Percentiles rank a stretch among this genome's conserved stretches.
Conservation (phyloP, 1,284 basidiomycete genomes). For the Ustilago bromivora region DNA sequence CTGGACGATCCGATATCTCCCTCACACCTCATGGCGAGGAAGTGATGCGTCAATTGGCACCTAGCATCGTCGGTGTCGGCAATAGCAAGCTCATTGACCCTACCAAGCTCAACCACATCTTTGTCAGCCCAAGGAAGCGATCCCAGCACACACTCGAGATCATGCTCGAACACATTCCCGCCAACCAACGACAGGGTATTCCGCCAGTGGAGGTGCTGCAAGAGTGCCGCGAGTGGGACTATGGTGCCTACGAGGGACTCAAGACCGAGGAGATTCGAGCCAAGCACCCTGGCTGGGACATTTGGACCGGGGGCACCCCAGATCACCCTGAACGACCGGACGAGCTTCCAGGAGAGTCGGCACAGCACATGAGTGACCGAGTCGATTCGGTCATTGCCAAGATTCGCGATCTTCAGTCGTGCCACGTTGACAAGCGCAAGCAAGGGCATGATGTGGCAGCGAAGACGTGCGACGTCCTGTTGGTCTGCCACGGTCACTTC, state of each 20-base stretch:
- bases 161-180: conserved; percentile 55
- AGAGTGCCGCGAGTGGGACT: conserved; percentile 68
- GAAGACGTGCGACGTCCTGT: conserved; percentile 59
- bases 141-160: conserved; percentile 61
- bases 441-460: conserved; percentile 44
- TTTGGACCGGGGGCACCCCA: conserved; percentile 65
- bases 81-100: conserved; percentile 60
- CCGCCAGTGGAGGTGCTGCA: conserved; percentile 50
- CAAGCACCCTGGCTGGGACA: conserved; percentile 63
- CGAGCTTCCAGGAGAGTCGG: conserved; percentile 62
- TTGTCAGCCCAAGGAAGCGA: conserved; percentile 58
- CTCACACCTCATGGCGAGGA: conserved; percentile 63
- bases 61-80: conserved; percentile 57
- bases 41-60: conserved; percentile 60
- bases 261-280: conserved; percentile 62
- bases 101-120: conserved; percentile 57
- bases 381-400: conserved; percentile 62
- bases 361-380: conserved; percentile 61
- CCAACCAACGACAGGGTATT: conserved; percentile 33
- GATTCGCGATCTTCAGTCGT: conserved; percentile 58
- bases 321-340: conserved; percentile 53
- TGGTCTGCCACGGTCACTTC: conserved; percentile 68
- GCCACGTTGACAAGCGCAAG: conserved; percentile 54
- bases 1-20: conserved; percentile 64
- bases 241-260: conserved; percentile 67